Evolutionary conservation across 1,139 yeast genomes (phyloP).

Genomic region (Entelexis paramagnoliae): DNA sequence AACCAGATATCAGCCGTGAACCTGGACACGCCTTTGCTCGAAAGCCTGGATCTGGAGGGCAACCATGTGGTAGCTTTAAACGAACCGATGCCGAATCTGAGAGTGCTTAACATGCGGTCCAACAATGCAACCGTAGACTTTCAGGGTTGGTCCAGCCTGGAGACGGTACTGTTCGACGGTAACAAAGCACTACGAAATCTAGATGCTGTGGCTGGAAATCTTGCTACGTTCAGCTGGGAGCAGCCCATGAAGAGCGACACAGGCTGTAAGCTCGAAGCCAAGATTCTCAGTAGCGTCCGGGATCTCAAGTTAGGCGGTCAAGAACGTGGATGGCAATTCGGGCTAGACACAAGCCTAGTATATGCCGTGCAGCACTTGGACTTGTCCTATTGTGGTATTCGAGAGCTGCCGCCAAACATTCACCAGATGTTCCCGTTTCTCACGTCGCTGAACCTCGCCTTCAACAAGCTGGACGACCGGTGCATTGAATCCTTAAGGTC

Average conservation of each 20-base stretch:
- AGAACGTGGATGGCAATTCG: conserved; percentile 13
- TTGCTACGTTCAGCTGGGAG: conserved; percentile 21
- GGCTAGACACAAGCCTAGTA: not conserved
- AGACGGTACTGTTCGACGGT: conserved; percentile 23
- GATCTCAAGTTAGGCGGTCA: conserved; percentile 18
- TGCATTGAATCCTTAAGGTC: conserved; percentile 8
- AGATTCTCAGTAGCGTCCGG: conserved; percentile 10
- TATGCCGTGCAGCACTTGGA: conserved; percentile 24
- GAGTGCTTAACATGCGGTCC: conserved; percentile 18
- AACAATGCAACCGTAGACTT: conserved; percentile 22
- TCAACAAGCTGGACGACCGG: conserved; percentile 20
- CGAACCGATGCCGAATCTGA: conserved; percentile 19
- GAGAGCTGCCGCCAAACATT: conserved; percentile 19
- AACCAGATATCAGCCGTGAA: conserved; percentile 19
- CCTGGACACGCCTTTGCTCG: conserved; percentile 20
- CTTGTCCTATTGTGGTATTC: conserved; percentile 13
- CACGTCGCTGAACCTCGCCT: conserved; percentile 20
- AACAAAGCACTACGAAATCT: conserved; percentile 16
- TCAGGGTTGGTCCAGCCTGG: conserved; percentile 20
- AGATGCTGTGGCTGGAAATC: conserved; percentile 14
- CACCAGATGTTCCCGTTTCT: conserved; percentile 21
- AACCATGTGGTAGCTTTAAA: conserved; percentile 17
- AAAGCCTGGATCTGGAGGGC: conserved; percentile 20
- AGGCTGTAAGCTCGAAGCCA: conserved; percentile 1
- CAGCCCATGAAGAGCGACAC: not conserved